Base-by-base conservation (phyloP, 208 protist species). In the Leishmania turanica region DNA sequence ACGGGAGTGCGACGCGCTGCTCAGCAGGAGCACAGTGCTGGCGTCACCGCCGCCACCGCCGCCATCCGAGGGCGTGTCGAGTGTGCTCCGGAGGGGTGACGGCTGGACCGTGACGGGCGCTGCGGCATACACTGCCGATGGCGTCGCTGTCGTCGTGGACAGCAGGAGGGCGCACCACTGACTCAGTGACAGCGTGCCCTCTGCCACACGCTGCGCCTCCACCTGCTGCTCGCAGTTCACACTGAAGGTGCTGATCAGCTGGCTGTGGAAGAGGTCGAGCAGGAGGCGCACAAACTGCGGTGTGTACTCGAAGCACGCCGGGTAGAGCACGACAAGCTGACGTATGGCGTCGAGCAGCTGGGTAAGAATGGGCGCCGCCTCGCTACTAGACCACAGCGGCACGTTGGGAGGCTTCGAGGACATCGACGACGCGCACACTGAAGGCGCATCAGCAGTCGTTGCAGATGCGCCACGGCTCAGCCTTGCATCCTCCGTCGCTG, bases 341-440 rank as follows among this genome's bases (percentile, higher is more conserved):
- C 87, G 97, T 54, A 99, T 94, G 77, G 90, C 94, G 75, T 99
- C 98, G 27, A 99, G 84, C 58, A 95, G 99, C 90, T 99, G 98
- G 9, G 92, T 49, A 71, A 99, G 96, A 64, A 99, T 96, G 24
- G 98, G 98, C 7, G 96, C 88, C 1, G 69, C 49, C 74, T 78
- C 84, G 27, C 54, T 86, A 78, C 47, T n/a, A 24, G 49, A 58
- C 72, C 45, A 27, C 51, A 40, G 49, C 31, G 37, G 24, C 31
- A n/a, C 34, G 15, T 27, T 13, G 8, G 72, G 47, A 31, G 72
- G 31, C 72, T n/a, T 62, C 6, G 72, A 31, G 7, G 66, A 42
- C 66, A 47, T 71, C 51, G 51, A 54, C 66, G 66, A 71, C 24
- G 40, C 21, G 64, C 17, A 47, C 19, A 49, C n/a, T 11, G 53